Evolutionary conservation across 164 flowering plant species (phyloP), one percentile per base, ranked within the genome.

Genomic region (Vitis rotundifolia): DNA sequence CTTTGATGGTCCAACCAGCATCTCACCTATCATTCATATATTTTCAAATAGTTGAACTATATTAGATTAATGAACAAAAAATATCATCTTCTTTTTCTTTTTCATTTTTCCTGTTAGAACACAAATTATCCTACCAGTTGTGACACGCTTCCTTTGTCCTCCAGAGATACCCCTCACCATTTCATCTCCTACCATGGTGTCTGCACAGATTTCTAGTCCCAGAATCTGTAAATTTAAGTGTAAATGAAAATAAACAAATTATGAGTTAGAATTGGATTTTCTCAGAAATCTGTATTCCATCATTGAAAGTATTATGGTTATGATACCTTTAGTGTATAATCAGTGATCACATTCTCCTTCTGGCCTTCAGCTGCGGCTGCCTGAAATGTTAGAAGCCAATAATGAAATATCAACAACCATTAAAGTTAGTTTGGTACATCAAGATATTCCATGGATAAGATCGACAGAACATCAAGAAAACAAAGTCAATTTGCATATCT

Each of bases 1-100:
- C 65, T 70, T 79, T 9, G 77, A 61, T 13, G 91, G 87, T 52
- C 89, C 91, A 55, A 85, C 87, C 15, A 85, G 71, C 89, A 85
- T 86, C 74, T 86, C 89, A 19, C 89, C 87, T 85, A 52, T 31
- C 0, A 31, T 31, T 31, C 44, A 31, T 31, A 31, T 2, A 31
- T 31, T 31, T 31, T 31, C 44, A 31, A 3, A 31, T 31, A 31
- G 3, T 31, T 31, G 44, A 31, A 31, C 3, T 6, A 31, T 2
- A 4, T 31, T 31, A 31, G 4, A 31, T 31, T 6, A 31, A 31
- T 31, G 44, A 31, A 31, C 6, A 6, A 31, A 31, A 31, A 31
- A 31, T 2, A 29, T 2, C 2, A 4, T 31, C 44, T 6, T 2
- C 2, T 31, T 31, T 31, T 6, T 31, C 8, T 29, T 29, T 37